A percentile compares a stretch with the other conserved stretches of the same genome.
Evolutionary conservation across 2,329 filamentous ascomycete genomes (phyloP).

Genomic region (Trichoderma simmonsii): DNA sequence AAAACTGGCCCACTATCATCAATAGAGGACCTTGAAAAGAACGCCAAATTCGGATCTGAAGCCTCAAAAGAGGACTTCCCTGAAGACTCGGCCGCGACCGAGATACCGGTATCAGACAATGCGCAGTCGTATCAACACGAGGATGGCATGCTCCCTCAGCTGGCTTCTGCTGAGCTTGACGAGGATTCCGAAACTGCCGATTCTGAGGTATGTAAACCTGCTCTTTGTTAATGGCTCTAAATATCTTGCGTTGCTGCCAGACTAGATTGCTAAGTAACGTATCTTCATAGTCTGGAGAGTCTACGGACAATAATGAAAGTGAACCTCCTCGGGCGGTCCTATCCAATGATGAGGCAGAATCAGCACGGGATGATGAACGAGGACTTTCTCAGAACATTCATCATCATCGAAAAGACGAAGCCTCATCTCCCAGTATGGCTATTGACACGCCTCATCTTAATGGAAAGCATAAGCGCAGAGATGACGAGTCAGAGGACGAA

Average conservation of each 20-base stretch:
- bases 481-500: constrained; percentile 10
- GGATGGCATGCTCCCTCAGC: background rate
- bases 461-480: constrained; percentile 15
- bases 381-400: background rate
- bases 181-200: background rate
- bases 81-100: background rate
- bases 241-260: background rate
- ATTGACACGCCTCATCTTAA: constrained; percentile 3
- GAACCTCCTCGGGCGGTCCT: background rate
- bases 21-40: background rate
- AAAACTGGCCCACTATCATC: background rate
- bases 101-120: background rate
- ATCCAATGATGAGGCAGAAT: background rate
- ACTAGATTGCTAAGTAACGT: background rate
- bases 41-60: background rate
- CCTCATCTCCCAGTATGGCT: background rate
- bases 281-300: background rate
- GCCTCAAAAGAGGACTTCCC: background rate
- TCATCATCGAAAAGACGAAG: background rate
- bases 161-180: background rate
- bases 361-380: background rate
- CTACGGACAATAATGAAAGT: background rate
- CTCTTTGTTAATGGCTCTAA: background rate
- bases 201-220: background rate
- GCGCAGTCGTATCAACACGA: background rate